Evolutionary conservation across 2,329 filamentous ascomycete species (phyloP).

Genomic region (Penicillium sp.): DNA sequence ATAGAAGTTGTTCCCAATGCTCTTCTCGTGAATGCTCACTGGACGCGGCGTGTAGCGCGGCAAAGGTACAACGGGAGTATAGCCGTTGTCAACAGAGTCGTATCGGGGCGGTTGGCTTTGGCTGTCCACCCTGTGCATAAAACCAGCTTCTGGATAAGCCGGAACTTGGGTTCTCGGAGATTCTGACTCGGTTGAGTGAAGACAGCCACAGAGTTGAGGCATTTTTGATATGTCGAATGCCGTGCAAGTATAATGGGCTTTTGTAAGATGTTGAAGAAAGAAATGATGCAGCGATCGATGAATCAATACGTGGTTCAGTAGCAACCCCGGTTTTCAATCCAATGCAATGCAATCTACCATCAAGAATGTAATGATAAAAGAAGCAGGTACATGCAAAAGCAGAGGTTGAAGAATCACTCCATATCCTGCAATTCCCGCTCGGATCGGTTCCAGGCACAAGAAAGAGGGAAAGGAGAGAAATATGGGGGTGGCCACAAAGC

Average conservation of each 20-base stretch:
- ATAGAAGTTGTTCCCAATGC: constrained; percentile 29
- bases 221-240: background rate
- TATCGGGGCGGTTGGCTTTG: constrained; percentile 13
- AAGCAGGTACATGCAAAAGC: background rate
- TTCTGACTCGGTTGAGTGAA: constrained; percentile 2
- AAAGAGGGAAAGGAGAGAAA: background rate
- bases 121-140: background rate
- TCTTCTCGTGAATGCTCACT: constrained; percentile 37
- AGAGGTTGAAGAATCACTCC: background rate
- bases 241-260: background rate
- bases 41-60: constrained; percentile 40
- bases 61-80: constrained; percentile 31
- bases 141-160: constrained; percentile 11
- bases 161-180: constrained; percentile 5
- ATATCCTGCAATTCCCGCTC: background rate
- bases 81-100: constrained; percentile 24
- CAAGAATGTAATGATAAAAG: background rate
- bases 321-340: background rate
- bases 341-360: background rate
- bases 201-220: constrained; percentile 13
- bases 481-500: background rate
- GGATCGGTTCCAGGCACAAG: background rate
- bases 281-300: background rate
- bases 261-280: background rate
- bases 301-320: background rate